Base-by-base conservation (phyloP, 179 eudicot genomes). In the Silene coronaria region DNA sequence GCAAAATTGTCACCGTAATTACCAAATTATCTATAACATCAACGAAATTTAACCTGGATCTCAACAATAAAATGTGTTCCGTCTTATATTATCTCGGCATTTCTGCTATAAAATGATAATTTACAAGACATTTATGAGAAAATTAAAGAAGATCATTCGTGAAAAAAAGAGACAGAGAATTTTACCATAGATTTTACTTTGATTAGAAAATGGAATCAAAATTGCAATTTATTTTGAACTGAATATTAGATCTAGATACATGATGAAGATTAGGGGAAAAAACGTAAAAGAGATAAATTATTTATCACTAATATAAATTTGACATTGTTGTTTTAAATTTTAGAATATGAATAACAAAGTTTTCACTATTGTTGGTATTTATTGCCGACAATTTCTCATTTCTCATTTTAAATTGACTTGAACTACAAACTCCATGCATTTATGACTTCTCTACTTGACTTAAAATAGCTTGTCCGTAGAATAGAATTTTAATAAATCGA, bases 321-420 rank as follows among this genome's bases (percentile, higher is more conserved):
- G 16, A n/a, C 1, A 32, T 72, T 32, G 55, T 73, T 24, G 3
- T 61, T 62, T 10, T 1, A 38, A 72, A 58, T 21, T 24, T 34
- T 38, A 36, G 27, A 42, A 60, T 38, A n/a, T 1, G 24, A 62
- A 13, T 46, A 0, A 42, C 5, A 32, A 23, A 60, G 26, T 61
- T 74, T 16, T 4, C 69, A 23, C 76, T 45, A 74, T 74, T 74
- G 38, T 73, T 61, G 76, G 68, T 21, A 30, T 24, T 14, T 5
- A 22, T 42, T 60, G 13, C 67, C 76, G 76, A 63, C 5, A 73
- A 23, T 61, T 61, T 61, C 76, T 73, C 67, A 16, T 32, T 19
- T 17, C 14, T 17, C 34, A 36, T 67, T 7, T 19, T 11, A 36
- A 67, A 34, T 62, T 19, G 27, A 24, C 36, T 26, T 0, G 12